Conservation (phyloP, 2,329 filamentous ascomycete genomes). For the Phoma sp. region DNA sequence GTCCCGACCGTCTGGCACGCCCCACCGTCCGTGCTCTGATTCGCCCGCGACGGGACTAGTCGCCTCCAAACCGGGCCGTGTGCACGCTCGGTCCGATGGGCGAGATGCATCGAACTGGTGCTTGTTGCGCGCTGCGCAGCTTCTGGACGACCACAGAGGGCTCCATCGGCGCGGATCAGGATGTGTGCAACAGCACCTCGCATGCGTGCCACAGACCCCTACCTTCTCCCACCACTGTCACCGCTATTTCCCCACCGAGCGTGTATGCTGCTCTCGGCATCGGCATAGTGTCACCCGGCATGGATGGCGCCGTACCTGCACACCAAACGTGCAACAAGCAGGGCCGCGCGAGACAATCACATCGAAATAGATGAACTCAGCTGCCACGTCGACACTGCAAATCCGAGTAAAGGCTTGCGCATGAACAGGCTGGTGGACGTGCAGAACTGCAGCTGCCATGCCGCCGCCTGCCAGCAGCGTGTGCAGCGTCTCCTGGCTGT, state of each 20-base stretch:
- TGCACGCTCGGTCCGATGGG: slow-evolving; percentile 11
- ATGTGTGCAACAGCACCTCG: slow-evolving; percentile 1
- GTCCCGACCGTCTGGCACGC: background rate
- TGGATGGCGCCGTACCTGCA: background rate
- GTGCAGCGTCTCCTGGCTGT: slow-evolving; percentile 1
- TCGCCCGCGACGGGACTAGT: slow-evolving; percentile 1
- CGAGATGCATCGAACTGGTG: slow-evolving; percentile 4
- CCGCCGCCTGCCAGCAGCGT: slow-evolving; percentile 1
- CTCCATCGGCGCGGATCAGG: slow-evolving; percentile 5
- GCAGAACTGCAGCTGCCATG: background rate
- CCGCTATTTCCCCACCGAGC: background rate
- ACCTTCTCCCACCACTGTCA: background rate
- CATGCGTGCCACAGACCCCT: slow-evolving; percentile 4
- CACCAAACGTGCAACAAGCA: background rate
- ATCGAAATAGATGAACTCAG: slow-evolving; percentile 1
- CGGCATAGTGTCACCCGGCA: background rate
- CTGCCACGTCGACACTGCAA: slow-evolving; percentile 8
- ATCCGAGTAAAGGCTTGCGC: background rate
- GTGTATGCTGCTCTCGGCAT: background rate
- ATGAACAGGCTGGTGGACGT: slow-evolving; percentile 1
- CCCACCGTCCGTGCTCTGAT: slow-evolving; percentile 3
- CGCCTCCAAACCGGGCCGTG: slow-evolving; percentile 13
- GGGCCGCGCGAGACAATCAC: slow-evolving; percentile 1
- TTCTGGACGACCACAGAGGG: background rate
- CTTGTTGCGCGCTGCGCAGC: slow-evolving; percentile 1